Evolutionary conservation across 768 basidiomycete genomes (phyloP), one percentile per base, ranked within the genome.

Genomic region (Lactarius hatsudake): DNA sequence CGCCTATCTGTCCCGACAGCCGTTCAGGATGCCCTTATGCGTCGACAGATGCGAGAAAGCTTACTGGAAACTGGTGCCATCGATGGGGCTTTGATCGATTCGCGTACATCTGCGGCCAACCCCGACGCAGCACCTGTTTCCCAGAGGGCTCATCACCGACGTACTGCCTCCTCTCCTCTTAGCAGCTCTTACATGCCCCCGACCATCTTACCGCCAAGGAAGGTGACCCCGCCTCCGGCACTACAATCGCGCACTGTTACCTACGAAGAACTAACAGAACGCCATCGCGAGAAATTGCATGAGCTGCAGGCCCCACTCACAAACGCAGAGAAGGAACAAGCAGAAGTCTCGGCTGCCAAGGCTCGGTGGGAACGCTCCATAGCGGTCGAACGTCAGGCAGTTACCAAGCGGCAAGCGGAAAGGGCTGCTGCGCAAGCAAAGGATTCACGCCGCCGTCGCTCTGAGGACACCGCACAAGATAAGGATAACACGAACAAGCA

Each of bases 301-400:
- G 86, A 87, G 72, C 75, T 97, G 69, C 94, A 97, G 78, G 86
- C 82, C 45, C 94, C 94, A 5, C 78, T 97, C 38, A 94, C 90
- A n/a, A 83, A 86, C 71, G 88, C 88, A 2, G 87, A 89, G 78
- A 86, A 85, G 73, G 90, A 94, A 73, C 84, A 88, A 68, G 91
- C 89, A 1, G 84, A 91, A 34, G 71, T 95, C 20, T 84, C 82
- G 63, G 86, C 85, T n/a, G 94, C 93, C 15, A 87, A 86, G 73
- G 83, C 81, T 71, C 85, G 90, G 34, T 96, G 94, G 94, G 93
- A 94, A 76, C 83, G 86, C 48, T 86, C 90, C 56, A 90, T 87
- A 77, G 80, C 82, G 8, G 72, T 82, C 40, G 94, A 96, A 76
- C 89, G 86, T 76, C 85, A 90, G 74, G 88, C 86, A 8, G 89